Conservation (phyloP, 2,329 filamentous ascomycete genomes). For the Colletotrichum musicola region DNA sequence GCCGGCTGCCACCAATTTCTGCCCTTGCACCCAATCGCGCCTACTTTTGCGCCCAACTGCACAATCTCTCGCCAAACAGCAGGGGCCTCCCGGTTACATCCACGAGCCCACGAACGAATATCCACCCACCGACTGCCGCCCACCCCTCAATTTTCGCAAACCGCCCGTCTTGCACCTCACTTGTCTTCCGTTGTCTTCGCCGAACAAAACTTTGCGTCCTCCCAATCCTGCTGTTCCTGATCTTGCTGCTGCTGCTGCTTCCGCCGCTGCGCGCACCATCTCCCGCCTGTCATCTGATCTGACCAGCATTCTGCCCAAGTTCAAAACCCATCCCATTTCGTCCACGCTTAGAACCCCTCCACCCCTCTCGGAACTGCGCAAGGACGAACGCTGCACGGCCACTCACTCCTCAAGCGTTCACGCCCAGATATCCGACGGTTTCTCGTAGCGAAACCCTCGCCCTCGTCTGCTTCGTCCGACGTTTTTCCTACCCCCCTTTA, state of each 20-base stretch:
- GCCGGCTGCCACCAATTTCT: slow-evolving; percentile 38
- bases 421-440: slow-evolving; percentile 11
- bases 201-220: slow-evolving; percentile 21
- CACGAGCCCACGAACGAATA: slow-evolving; percentile 37
- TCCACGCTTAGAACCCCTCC: slow-evolving; percentile 22
- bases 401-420: slow-evolving; percentile 8
- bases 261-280: slow-evolving; percentile 1
- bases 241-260: background rate
- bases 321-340: slow-evolving; percentile 1
- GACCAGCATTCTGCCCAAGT: slow-evolving; percentile 22
- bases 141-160: slow-evolving; percentile 39
- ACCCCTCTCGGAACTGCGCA: slow-evolving; percentile 8
- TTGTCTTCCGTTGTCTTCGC: slow-evolving; percentile 3
- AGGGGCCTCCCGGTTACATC: slow-evolving; percentile 38
- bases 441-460: slow-evolving; percentile 22
- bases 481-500: slow-evolving; percentile 31
- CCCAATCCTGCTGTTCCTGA: background rate
- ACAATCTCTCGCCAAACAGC: slow-evolving; percentile 38
- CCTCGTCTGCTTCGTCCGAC: slow-evolving; percentile 32
- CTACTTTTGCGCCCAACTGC: slow-evolving; percentile 40
- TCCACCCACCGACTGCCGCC: slow-evolving; percentile 38
- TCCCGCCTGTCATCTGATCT: slow-evolving; percentile 30
- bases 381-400: slow-evolving; percentile 33
- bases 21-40: slow-evolving; percentile 38
- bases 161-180: slow-evolving; percentile 24